Evolutionary conservation across 2,329 filamentous ascomycete genomes (phyloP), one percentile per base, ranked within the genome.

Genomic region (Trichoderma atrobrunneum): DNA sequence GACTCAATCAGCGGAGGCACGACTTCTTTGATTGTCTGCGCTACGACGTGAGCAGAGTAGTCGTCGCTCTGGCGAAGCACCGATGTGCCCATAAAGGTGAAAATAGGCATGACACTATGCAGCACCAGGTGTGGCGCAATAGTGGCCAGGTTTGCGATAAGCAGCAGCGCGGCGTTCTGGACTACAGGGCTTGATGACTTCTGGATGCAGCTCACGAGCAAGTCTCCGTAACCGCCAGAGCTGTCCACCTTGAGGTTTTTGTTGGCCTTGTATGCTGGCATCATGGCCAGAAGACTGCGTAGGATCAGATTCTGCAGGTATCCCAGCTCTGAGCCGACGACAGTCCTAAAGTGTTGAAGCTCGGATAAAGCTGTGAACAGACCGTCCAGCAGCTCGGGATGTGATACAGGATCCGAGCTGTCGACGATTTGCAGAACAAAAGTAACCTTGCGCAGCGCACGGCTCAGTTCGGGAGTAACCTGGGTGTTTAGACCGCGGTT

Each of bases 91-190:
- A 98, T 98, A 80, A 98, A 98, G 0, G 96, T 98, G 83, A 99
- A 99, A 67, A 99, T 95, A 14, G 96, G 96, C 96, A 99, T 99
- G 69, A 99, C 93, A 76, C 94, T 98, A 82, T 99, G 95, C 72
- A 99, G 87, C 3, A 99, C 93, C 62, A 97, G 85, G 80, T 97
- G 95, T 0, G 97, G 96, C 0, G 94, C 93, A 76, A 95, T 93
- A 51, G 92, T 92, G 26, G 96, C 95, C 54, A 99, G 86, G 71
- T 91, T 92, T 28, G 95, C 94, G 72, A 98, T 93, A 30, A 99
- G 86, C 10, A 98, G 88, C 16, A 99, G 86, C 5, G 96, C 95
- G 7, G 92, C 91, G 78, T 97, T 98, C 79, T 98, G 97, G 7
- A 99, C 94, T 74, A 97, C 94, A 0, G 95, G 94, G 80, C 93